Base-by-base conservation (phyloP, 108 stramenopile species). In the Asterionellopsis glacialis region DNA sequence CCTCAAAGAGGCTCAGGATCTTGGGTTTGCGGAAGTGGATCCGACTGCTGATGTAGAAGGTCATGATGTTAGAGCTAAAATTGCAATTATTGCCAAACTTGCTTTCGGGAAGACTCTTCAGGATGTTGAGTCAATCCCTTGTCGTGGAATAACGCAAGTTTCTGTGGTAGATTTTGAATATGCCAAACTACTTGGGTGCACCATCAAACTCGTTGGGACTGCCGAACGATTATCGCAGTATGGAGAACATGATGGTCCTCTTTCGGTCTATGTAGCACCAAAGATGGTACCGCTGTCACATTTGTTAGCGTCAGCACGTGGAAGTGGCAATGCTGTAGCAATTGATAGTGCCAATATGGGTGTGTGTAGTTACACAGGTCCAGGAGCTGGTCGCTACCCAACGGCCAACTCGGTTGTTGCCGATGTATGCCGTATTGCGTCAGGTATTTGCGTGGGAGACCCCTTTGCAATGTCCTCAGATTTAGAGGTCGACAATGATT, bases 381-480 rank as follows among this genome's bases (percentile, higher is more conserved):
- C 94, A 6, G 96, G 96, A 1, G 88, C 93, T 9, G 96, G 96
- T 5, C 83, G 96, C n/a, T 95, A 80, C 57, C 86, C 96, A n/a
- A 93, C 94, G 3, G 96, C 96, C 39, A 97, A 97, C 64, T 81
- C 84, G n/a, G 75, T 95, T 15, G 92, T 97, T 4, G 87, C 86
- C n/a, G 96, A 97, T 78, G 60, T 94, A 33, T 62, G 74, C 41
- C 83, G 95, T 52, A 58, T 94, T 19, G 93, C 89, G 22, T 72
- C 70, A 24, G 79, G 78, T 61, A 16, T 11, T 57, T 27, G 70
- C 56, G n/a, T 58, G 55, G 45, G 49, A 47, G 57, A 63, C 40
- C 58, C 59, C 13, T 62, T 69, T 45, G 50, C 68, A 26, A 6
- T 39, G 1, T 28, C 19, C 49, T 65, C 63, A 7, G 56, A 59